Base-by-base conservation (phyloP, 176 grass and related monocot genomes). In the Eragrostis curvula region DNA sequence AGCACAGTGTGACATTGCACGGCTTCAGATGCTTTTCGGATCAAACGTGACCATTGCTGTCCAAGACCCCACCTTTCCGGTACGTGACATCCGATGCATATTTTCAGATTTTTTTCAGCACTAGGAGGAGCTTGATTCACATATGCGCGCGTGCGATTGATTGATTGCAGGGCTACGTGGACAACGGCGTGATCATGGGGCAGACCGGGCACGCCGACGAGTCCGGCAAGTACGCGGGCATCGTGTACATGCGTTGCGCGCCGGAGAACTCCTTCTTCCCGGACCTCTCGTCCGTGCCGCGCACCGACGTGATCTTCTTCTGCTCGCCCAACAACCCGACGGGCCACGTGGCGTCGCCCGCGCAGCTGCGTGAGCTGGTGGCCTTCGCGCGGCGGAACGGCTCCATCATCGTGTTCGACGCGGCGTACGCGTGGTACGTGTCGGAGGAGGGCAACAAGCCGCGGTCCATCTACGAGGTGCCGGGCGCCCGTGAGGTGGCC, bases 251-350 rank as follows among this genome's bases (percentile, higher is more conserved):
- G 87, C 84, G 85, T 11, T 99, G 96, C 49, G 68, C 81, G 67
- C 96, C 93, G 78, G 90, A 93, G 67, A 99, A 96, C 75, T 11
- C 40, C 25, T 98, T 98, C 80, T 98, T 98, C 83, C 96, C 96
- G 5, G 96, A 98, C 78, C 80, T 98, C n/a, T 84, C 90, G 5
- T 14, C 55, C n/a, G 83, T 75, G 73, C 89, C 79, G 42, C 85
- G 87, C 61, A 99, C 93, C 13, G 96, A 99, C 86, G 75, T 99
- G 25, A 93, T 99, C 91, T 99, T 96, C 89, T 92, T 99, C 71
- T 99, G 96, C 90, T 99, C 96, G 18, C 96, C 96, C 13, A 99
- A 99, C 87, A 99, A 99, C 81, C 96, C 96, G 0, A 99, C 93
- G 12, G 96, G 93, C 18, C 93, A 99, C 59, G 93, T 64, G 0